Conservation (phyloP, 441 rosid genomes). For the Manihot esculenta region DNA sequence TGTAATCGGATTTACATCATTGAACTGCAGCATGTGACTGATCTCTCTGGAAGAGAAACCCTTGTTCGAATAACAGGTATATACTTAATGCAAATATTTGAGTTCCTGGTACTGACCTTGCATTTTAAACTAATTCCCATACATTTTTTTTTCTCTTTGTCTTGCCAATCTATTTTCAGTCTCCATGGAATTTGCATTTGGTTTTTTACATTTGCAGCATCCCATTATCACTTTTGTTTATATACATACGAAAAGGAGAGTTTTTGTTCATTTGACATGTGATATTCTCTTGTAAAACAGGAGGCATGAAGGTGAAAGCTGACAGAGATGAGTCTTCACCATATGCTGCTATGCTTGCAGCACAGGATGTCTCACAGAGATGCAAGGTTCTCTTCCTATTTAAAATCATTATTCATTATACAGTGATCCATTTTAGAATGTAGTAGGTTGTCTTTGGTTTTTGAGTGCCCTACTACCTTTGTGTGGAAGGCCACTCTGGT, state of each 20-base stretch:
- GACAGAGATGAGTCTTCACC: constrained; percentile 90
- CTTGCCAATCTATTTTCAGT: neutral
- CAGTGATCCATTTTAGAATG: neutral
- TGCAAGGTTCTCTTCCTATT: constrained; percentile 55
- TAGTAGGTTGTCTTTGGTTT: too few species aligned
- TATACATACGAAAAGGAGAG: neutral
- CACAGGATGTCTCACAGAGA: constrained; percentile 72
- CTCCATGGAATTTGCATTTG: neutral
- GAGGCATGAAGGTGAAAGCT: constrained; percentile 93
- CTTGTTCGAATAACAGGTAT: constrained; percentile 81
- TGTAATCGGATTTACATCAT: neutral
- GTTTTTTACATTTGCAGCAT: neutral
- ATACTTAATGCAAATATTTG: neutral
- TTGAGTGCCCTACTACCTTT: neutral
- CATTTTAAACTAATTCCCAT: neutral
- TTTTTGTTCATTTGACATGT: neutral
- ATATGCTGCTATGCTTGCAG: constrained; percentile 91
- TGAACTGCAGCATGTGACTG: constrained; percentile 71
- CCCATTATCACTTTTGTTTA: neutral
- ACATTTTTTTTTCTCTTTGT: neutral
- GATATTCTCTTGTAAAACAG: constrained; percentile 24
- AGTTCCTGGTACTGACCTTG: neutral
- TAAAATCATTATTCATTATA: neutral
- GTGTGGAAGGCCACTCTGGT: neutral
- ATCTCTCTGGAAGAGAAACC: constrained; percentile 81